These are phyloP conservation scores for Ganoderma resinaceum DNA, from an alignment of 1,284 basidiomycete species.

Conservation along the genomic window DNA sequence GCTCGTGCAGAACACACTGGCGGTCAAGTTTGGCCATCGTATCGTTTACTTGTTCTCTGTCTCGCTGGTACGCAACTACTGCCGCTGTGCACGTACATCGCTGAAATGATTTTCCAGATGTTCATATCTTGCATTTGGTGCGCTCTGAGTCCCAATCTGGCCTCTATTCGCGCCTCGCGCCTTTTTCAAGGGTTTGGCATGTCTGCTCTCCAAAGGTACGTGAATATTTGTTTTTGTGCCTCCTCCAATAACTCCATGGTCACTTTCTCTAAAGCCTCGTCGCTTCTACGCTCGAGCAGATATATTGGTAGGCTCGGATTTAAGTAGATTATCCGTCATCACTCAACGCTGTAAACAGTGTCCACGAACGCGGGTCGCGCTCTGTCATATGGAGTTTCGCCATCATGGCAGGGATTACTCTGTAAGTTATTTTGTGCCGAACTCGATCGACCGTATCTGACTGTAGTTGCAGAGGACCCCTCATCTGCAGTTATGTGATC, in stretches of 20 bases:
- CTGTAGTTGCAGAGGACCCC: constrained; percentile 37
- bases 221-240: too few relatives aligned
- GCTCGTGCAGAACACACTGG: constrained; percentile 49
- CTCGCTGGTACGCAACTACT: constrained; percentile 39
- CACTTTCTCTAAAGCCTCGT: constrained; percentile 40
- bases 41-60: constrained; percentile 52
- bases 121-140: constrained; percentile 55
- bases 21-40: constrained; percentile 52
- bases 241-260: too few relatives aligned
- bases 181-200: constrained; percentile 55
- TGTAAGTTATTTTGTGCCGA: constrained; percentile 38
- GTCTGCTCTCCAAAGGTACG: constrained; percentile 52
- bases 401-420: constrained; percentile 50
- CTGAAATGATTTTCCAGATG: constrained; percentile 39
- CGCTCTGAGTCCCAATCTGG: constrained; percentile 47
- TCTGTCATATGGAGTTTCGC: constrained; percentile 51
- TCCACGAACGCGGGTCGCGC: constrained; percentile 51
- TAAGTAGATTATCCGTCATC: background rate
- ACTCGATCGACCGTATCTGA: constrained; percentile 1
- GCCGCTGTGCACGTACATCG: background rate
- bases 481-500: constrained; percentile 51
- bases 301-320: constrained; percentile 44
- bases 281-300: constrained; percentile 51
- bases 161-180: constrained; percentile 49
- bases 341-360: constrained; percentile 30